Conservation (phyloP, 441 rosid species). For the Gossypium laxum region DNA sequence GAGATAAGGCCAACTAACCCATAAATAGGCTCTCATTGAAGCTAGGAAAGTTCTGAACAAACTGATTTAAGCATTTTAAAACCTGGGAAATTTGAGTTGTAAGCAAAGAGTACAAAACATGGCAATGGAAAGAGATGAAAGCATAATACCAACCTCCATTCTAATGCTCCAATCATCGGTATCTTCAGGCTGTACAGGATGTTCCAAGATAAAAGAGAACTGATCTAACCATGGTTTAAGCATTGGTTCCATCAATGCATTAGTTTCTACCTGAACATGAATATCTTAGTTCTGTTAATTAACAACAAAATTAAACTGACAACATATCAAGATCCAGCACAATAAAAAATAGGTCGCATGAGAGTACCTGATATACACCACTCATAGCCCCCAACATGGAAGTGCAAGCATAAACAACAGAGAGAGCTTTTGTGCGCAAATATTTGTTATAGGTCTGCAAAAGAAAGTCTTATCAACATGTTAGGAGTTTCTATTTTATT, state of each 20-base stretch:
- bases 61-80: conserved; percentile 81
- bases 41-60: conserved; percentile 70
- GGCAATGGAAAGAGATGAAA: conserved; percentile 14
- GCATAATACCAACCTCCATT: conserved; percentile 60
- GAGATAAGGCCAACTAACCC: conserved; percentile 37
- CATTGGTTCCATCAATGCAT: conserved; percentile 48
- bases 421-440: conserved; percentile 69
- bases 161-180: conserved; percentile 91
- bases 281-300: conserved; percentile 27
- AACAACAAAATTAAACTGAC: conserved; percentile 23
- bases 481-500: neutral
- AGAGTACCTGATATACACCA: conserved; percentile 69
- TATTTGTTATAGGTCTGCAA: conserved; percentile 65
- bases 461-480: conserved; percentile 10
- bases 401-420: conserved; percentile 69
- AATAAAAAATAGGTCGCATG: conserved; percentile 5
- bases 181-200: conserved; percentile 73
- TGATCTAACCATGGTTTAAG: conserved; percentile 68
- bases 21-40: conserved; percentile 57
- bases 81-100: conserved; percentile 35
- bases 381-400: conserved; percentile 76
- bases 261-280: conserved; percentile 61
- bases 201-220: conserved; percentile 54
- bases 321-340: conserved; percentile 11
- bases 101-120: conserved; percentile 8